These are phyloP conservation scores for Cicer pinnatifidum DNA, from an alignment of 306 rosid species.

Conservation along the genomic window DNA sequence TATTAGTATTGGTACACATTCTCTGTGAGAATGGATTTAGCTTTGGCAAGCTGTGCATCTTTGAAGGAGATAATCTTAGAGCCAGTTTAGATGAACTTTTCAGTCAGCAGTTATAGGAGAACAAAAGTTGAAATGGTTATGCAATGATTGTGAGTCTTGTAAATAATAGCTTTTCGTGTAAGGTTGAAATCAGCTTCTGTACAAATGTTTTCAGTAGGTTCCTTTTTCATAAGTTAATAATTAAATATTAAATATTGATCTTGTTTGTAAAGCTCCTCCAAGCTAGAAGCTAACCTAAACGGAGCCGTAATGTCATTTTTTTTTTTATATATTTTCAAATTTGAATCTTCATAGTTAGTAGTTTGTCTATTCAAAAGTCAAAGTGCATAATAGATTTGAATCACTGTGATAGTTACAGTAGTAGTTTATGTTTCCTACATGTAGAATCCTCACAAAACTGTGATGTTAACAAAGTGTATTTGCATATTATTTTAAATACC, in stretches of 20 bases:
- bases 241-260: background rate
- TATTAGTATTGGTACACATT: slow-evolving; percentile 34
- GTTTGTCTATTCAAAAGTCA: slow-evolving; percentile 29
- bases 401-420: slow-evolving; percentile 28
- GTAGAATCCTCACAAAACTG: slow-evolving; percentile 6
- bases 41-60: slow-evolving; percentile 18
- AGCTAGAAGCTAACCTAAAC: background rate
- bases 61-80: background rate
- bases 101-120: background rate
- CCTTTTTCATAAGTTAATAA: background rate
- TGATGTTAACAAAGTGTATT: slow-evolving; percentile 31
- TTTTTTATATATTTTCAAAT: slow-evolving; percentile 21
- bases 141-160: background rate
- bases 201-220: background rate
- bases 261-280: background rate
- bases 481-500: background rate
- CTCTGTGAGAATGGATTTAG: slow-evolving; percentile 29
- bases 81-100: background rate
- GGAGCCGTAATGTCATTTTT: background rate
- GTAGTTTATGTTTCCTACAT: slow-evolving; percentile 20
- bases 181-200: background rate
- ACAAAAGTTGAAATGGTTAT: background rate
- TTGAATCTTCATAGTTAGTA: slow-evolving; percentile 11
- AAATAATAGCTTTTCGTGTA: background rate
- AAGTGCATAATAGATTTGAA: background rate